These are phyloP conservation scores for Coniochaeta pulveracea DNA, from an alignment of 2,329 filamentous ascomycete species.

Conservation along the genomic window DNA sequence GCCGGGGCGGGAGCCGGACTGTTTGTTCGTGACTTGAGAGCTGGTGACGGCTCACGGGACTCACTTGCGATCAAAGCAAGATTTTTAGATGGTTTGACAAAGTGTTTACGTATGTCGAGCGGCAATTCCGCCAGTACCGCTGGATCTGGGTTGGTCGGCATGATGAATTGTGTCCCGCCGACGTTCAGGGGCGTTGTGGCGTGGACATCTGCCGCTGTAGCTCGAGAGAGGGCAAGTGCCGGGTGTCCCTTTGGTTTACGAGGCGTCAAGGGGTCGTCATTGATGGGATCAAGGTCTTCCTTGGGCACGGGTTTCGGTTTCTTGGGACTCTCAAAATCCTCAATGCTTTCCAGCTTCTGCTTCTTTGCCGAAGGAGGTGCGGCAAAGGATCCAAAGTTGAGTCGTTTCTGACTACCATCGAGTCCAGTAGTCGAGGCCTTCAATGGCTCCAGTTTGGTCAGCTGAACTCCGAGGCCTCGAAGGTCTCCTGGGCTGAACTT, in stretches of 20 bases:
- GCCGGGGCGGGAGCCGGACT: conserved; percentile 19
- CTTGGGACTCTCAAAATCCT: conserved; percentile 29
- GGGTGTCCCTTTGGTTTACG: conserved; percentile 42
- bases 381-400: conserved; percentile 56
- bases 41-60: conserved; percentile 17
- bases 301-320: conserved; percentile 18
- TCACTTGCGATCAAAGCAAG: conserved; percentile 10
- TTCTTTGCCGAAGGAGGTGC: conserved; percentile 27
- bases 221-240: conserved; percentile 37
- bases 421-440: conserved; percentile 44
- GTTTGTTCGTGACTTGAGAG: conserved; percentile 25
- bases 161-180: conserved; percentile 79
- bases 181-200: conserved; percentile 64
- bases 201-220: conserved; percentile 38
- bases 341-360: conserved; percentile 27
- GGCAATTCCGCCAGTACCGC: conserved; percentile 76
- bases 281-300: conserved; percentile 37
- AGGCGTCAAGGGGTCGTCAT: conserved; percentile 41
- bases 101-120: conserved; percentile 65
- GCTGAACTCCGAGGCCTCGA: conserved; percentile 83
- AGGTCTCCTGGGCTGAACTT: conserved; percentile 83
- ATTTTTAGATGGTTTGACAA: conserved; percentile 38
- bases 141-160: conserved; percentile 75
- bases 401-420: conserved; percentile 67
- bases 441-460: conserved; percentile 81